Evolutionary conservation across 2,329 filamentous ascomycete genomes (phyloP), one percentile per base, ranked within the genome.

Genomic region (Penicillium brevicompactum): DNA sequence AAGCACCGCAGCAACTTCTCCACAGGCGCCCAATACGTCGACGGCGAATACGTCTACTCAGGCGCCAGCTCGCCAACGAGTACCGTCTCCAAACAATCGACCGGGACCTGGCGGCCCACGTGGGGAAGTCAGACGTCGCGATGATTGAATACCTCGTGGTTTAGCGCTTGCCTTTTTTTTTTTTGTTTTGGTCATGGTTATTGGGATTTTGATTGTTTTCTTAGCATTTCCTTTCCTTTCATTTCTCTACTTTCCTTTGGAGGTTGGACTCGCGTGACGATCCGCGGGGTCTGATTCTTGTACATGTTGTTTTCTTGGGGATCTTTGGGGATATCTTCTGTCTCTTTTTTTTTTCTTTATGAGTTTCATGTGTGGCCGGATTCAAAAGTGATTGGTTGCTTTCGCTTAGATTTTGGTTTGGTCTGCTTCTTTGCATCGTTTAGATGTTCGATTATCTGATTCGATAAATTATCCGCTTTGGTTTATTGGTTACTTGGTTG

Each of bases 1-100:
- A 91, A 93, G 68, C 90, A 93, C 66, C 91, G 93, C 73, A 92
- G 87, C 51, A 94, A 90, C 57, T 96, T 96, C 74, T 87, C 89
- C 70, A 92, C 90, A 70, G 92, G 91, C 68, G 93, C 92, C 30
- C 84, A 90, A 73, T 97, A 97, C 76, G 89, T 97, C 62, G 91
- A 97, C 72, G 94, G 92, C 76, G 93, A 97, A 80, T 97, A 97
- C 79, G 82, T 96, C 74, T 95, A 92, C 82, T 82, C 67, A 49
- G 64, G 69, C 38, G 59, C 70, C 24, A 69, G 66, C 46, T 73
- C 71, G 10, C 71, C 74, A 3, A 68, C 70, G 22, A 70, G 72
- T 31, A 70, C 73, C 16, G 67, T 74, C 51, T 73, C 73, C 40
- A 76, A 76, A 54, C 66, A 74, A 34, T 75, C 71, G 2, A 74